Evolutionary conservation across 305 asterid genomes (phyloP).

Genomic region (Withania somnifera): DNA sequence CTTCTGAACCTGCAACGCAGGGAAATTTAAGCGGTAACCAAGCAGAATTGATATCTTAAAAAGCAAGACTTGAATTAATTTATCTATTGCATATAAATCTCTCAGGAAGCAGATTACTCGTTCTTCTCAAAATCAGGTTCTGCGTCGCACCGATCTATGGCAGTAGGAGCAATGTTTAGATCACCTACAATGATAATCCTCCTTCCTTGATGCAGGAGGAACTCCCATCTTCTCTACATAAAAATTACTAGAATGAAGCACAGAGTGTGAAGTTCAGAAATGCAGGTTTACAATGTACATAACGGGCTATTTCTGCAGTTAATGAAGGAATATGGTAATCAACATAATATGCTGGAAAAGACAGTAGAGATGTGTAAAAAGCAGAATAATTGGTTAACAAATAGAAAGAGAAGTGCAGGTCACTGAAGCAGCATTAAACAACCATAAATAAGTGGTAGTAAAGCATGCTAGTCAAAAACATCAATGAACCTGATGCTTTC

Average conservation of each 20-base stretch:
- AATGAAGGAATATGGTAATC: not conserved
- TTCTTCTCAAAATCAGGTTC: constrained; percentile 82
- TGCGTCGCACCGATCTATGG: constrained; percentile 85
- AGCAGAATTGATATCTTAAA: not conserved
- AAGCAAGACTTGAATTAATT: not conserved
- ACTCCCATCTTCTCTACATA: constrained; percentile 85
- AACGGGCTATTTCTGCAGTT: not conserved
- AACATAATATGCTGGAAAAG: not conserved
- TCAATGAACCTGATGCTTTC: not conserved
- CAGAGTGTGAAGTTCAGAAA: constrained; percentile 11
- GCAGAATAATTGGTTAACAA: not conserved
- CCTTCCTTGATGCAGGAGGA: constrained; percentile 54
- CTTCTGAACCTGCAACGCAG: constrained; percentile 54
- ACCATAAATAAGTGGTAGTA: not conserved
- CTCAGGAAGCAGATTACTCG: constrained; percentile 39
- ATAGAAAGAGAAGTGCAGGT: not conserved
- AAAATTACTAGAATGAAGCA: constrained; percentile 27
- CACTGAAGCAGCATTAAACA: not conserved
- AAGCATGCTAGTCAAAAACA: not conserved
- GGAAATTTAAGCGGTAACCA: not conserved
- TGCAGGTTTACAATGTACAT: not conserved
- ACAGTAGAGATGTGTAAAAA: not conserved
- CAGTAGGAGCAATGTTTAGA: constrained; percentile 79
- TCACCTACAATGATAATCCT: constrained; percentile 81
- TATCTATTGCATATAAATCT: not conserved